Percentiles rank a stretch among this genome's conserved stretches.
Evolutionary conservation across 2,329 filamentous ascomycete genomes (phyloP).

Genomic region (Pseudogymnoascus sp.): DNA sequence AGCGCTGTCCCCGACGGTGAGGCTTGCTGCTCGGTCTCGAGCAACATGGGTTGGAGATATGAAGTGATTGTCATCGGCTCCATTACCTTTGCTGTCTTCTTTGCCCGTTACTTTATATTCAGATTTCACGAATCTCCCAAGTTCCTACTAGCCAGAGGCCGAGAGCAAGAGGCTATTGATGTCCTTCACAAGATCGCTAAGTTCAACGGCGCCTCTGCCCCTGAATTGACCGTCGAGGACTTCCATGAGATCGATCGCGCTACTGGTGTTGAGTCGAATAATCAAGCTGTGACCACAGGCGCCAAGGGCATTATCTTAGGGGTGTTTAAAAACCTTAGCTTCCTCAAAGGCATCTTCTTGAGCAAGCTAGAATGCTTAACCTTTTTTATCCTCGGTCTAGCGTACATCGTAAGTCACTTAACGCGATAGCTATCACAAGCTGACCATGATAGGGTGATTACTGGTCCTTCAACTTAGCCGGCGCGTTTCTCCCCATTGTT

Average conservation of each 20-base stretch:
- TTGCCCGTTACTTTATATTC: constrained; percentile 46
- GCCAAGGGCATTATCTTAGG: neutral
- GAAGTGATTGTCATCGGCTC: constrained; percentile 46
- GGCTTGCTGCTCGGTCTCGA: constrained; percentile 26
- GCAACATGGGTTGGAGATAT: constrained; percentile 54
- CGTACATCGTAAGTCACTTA: neutral
- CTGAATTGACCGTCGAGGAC: constrained; percentile 12
- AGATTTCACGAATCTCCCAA: constrained; percentile 50
- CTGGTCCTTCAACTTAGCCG: constrained; percentile 20
- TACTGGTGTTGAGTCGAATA: neutral
- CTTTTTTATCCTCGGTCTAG: neutral
- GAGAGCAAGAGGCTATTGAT: constrained; percentile 42
- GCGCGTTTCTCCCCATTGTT: constrained; percentile 32
- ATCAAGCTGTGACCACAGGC: neutral
- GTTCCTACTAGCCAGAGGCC: constrained; percentile 46
- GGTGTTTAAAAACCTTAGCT: neutral
- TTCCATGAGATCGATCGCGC: neutral
- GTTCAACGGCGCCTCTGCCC: constrained; percentile 31
- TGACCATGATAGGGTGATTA: constrained; percentile 2
- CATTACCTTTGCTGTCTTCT: constrained; percentile 45
- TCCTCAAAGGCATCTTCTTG: neutral
- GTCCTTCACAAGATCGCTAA: constrained; percentile 47
- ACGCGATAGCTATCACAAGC: neutral
- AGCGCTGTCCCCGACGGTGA: constrained; percentile 10
- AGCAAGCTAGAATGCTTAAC: neutral